A percentile compares a stretch with the other conserved stretches of the same genome.
Conservation (phyloP, 2,329 filamentous ascomycete species). For the Lachnellula subtilissima region DNA sequence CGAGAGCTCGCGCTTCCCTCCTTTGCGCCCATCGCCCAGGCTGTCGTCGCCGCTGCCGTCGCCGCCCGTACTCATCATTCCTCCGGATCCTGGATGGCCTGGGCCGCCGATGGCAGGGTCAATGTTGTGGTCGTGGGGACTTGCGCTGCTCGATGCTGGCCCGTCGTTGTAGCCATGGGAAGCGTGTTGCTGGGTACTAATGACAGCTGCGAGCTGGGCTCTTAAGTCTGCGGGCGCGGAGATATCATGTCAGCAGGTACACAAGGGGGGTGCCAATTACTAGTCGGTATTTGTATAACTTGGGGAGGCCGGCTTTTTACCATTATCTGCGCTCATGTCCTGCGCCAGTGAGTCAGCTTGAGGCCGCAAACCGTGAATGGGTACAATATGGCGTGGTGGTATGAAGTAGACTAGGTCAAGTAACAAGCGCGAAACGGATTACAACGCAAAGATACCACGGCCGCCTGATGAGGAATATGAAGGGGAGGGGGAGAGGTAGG, state of each 20-base stretch:
- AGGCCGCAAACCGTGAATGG: background rate
- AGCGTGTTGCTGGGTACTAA: conserved; percentile 22
- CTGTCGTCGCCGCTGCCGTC: conserved; percentile 30
- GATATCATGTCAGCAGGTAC: conserved; percentile 29
- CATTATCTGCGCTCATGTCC: conserved; percentile 30
- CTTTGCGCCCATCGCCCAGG: conserved; percentile 58
- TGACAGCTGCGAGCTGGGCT: conserved; percentile 32
- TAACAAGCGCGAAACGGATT: background rate
- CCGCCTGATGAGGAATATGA: background rate
- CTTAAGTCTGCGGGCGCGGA: conserved; percentile 30
- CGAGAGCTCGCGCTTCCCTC: conserved; percentile 80
- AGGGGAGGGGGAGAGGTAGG: conserved; percentile 5
- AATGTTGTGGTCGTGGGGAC: conserved; percentile 33
- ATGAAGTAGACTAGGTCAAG: background rate
- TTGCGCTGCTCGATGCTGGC: conserved; percentile 27
- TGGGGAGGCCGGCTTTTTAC: conserved; percentile 16
- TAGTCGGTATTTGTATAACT: conserved; percentile 6
- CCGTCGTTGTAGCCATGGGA: conserved; percentile 32
- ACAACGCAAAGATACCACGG: background rate
- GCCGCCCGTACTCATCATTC: conserved; percentile 28
- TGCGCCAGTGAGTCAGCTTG: conserved; percentile 28
- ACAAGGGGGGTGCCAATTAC: conserved; percentile 2
- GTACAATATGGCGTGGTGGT: background rate
- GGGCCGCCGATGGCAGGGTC: conserved; percentile 31
- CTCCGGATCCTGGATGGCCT: conserved; percentile 2